Base-by-base conservation (phyloP, 768 basidiomycete species). In the Kwoniella bestiolae region DNA sequence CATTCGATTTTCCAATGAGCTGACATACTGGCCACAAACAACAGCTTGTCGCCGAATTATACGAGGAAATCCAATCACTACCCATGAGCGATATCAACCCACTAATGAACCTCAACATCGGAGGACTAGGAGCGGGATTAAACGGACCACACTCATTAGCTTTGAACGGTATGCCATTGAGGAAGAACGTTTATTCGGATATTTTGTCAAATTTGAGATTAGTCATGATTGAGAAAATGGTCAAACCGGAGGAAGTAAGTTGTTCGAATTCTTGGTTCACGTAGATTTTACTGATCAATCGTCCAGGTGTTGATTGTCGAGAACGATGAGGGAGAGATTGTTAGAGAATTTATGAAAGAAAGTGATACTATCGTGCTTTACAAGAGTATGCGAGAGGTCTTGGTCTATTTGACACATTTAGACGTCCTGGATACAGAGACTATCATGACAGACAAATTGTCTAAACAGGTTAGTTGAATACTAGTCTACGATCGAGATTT, bases 301-400 rank as follows among this genome's bases (percentile, higher is more conserved):
- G 1, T 25, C 6, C 58, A 97, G 94, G 94, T 98, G 6, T 85
- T 99, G 52, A 94, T 98, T 70, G 96, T 97, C 26, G 96, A 98
- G 83, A 98, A 99, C 76, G 96, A 99, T 68, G 96, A 99, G 81
- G 96, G 96, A 65, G 96, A 99, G 84, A 96, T 98, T 67, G 96
- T 99, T 11, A 88, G 96, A 67, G 96, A 99, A 81, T 97, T 97
- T 82, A 92, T 97, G 92, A 84, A 98, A 84, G 96, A 99, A 83
- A 89, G 84, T 76, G 96, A 99, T 80, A 99, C 96, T 47, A 98
- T 98, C 73, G 94, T 97, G 25, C 85, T 99, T 31, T 99, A 98
- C 86, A 99, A 98, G 85, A 90, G 90, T 35, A 97, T 99, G 94
- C 89, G 95, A 72, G 94, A 97, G 81, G 86, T 97, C 11, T 86